Evolutionary conservation across 441 rosid genomes (phyloP), one percentile per base, ranked within the genome.

Genomic region (Erodium texanum): DNA sequence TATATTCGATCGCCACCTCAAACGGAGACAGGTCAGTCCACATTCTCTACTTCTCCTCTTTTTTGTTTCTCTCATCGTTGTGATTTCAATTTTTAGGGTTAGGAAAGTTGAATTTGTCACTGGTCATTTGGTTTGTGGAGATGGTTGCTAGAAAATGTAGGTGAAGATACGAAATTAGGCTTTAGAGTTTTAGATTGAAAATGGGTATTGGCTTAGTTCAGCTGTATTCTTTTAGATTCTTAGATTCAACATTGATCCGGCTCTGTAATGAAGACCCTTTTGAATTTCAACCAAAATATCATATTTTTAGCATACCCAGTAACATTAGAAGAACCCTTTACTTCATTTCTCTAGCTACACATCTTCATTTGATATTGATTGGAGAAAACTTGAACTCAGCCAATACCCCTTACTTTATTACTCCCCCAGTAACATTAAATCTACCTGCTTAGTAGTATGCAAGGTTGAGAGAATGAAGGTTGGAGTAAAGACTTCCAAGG

Each of bases 1-100:
- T n/a, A 81, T 92, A 79, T 94, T 94, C 73, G 93, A 92, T 70
- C 98, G 98, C 68, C 81, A 89, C 54, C 87, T 94, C 80, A 94
- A 94, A 74, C 85, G 93, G 73, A 80, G 73, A 78, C 99, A 92
- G 64, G 99, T 93, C 64, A 72, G 67, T 6, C 54, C 59, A 68
- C 58, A 70, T n/a, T 62, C 65, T 41, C 3, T 12, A 16, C 12
- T 45, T 24, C 36, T 2, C 5, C 1, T 62, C 12, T 32, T 14
- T 23, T 24, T 3, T 23, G 0, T 62, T 11, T 62, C 24, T n/a
- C 12, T 16, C 14, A 0, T 6, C 4, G 18, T 62, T 12, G 34
- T 22, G 43, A 16, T 48, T 27, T 29, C 24, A 1, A 12, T 23
- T 11, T 23, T 59, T 23, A 59, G 15, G 64, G 15, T 59, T 22